These are phyloP conservation scores for Niebla homalea DNA, from an alignment of 495 filamentous ascomycete species.

Conservation along the genomic window DNA sequence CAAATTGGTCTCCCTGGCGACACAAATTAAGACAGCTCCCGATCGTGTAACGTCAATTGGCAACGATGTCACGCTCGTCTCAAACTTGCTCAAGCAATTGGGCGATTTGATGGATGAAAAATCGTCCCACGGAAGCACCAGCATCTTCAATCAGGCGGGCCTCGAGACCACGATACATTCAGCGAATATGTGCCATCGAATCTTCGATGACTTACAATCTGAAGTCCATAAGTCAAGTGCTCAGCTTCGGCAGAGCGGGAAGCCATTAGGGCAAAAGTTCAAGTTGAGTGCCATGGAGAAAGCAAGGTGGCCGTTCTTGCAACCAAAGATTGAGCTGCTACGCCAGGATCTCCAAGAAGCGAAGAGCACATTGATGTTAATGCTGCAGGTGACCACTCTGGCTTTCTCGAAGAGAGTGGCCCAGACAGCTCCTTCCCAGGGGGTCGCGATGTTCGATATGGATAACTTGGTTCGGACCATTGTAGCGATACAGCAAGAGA, in stretches of 20 bases:
- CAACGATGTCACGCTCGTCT: conserved; percentile 10
- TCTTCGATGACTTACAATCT: conserved; percentile 5
- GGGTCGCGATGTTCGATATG: neutral
- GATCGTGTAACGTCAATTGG: conserved; percentile 10
- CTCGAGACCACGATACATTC: conserved; percentile 6
- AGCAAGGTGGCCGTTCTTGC: conserved; percentile 12
- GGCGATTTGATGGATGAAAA: conserved; percentile 5
- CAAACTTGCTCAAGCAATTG: conserved; percentile 9
- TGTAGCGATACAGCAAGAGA: conserved; percentile 4
- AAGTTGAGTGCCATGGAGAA: conserved; percentile 3
- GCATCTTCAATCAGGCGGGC: conserved; percentile 7
- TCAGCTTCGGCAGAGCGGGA: neutral
- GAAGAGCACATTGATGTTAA: conserved; percentile 14
- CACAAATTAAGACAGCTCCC: conserved; percentile 9
- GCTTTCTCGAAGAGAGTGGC: conserved; percentile 12
- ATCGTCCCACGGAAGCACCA: neutral
- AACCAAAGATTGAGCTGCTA: conserved; percentile 7
- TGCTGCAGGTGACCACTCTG: conserved; percentile 14
- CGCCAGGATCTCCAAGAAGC: conserved; percentile 10
- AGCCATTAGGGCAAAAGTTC: neutral
- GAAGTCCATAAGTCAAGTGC: conserved; percentile 6
- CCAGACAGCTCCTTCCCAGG: neutral
- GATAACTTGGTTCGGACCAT: conserved; percentile 2
- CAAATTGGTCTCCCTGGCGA: conserved; percentile 13
- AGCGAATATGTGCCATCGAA: conserved; percentile 4